phyloP scores from a whole-genome alignment of 192 early-diverging fungal genomes.

The Backusella liffmaniae region DNA sequence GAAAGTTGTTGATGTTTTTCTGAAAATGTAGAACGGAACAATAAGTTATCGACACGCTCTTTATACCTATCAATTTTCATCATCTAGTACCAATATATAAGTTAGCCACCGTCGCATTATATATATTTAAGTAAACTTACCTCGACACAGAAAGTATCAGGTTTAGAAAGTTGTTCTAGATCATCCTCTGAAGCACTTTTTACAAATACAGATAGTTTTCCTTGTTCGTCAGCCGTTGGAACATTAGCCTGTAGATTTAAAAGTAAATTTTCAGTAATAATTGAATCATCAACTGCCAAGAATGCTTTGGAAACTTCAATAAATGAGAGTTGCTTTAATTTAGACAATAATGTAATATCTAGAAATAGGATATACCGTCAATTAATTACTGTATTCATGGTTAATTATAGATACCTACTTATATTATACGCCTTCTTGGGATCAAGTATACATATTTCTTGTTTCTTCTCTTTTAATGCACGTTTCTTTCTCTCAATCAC shows the following conservation, averaged over 20 bases:
- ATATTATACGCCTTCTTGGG: slow-evolving; percentile 68
- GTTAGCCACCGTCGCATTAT: background rate
- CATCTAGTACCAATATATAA: slow-evolving; percentile 21
- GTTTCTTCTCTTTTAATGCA: slow-evolving; percentile 45
- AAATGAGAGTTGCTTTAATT: slow-evolving; percentile 68
- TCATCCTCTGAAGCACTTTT: slow-evolving; percentile 63
- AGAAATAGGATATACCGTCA: background rate
- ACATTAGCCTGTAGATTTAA: slow-evolving; percentile 66
- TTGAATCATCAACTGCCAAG: slow-evolving; percentile 62
- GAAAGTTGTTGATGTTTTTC: slow-evolving; percentile 64
- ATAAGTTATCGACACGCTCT: slow-evolving; percentile 67
- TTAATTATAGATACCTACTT: slow-evolving; percentile 25
- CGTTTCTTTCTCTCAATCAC: slow-evolving; percentile 43
- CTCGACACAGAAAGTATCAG: slow-evolving; percentile 74
- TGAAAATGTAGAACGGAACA: slow-evolving; percentile 65
- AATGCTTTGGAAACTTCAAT: slow-evolving; percentile 63
- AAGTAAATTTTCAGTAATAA: slow-evolving; percentile 62
- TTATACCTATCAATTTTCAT: slow-evolving; percentile 79
- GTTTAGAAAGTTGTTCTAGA: slow-evolving; percentile 57
- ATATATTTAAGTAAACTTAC: slow-evolving; percentile 17
- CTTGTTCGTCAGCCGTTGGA: slow-evolving; percentile 75
- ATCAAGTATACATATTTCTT: slow-evolving; percentile 70
- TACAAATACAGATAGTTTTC: slow-evolving; percentile 67
- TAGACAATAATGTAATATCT: slow-evolving; percentile 38
- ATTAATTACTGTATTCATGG: background rate